Base-by-base conservation (phyloP, 306 rosid genomes). In the Hippophae rhamnoides region DNA sequence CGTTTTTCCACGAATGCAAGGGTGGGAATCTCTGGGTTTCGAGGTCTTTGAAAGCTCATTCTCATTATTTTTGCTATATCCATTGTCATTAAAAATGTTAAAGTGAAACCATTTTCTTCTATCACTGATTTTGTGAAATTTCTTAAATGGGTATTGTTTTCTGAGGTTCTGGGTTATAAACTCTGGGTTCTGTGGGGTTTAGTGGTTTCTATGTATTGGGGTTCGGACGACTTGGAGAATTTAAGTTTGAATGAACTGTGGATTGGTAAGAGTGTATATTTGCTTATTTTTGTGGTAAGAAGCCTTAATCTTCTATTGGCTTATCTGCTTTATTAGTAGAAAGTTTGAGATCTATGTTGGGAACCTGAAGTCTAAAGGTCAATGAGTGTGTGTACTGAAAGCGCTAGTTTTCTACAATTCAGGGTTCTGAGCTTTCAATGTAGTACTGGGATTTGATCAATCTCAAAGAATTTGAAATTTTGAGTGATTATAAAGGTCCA, bases 261-360 rank as follows among this genome's bases (percentile, higher is more conserved):
- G 23, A 7, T 10, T 57, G 38, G 38, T 31, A 31, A 56, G 12
- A 52, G 9, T 42, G 49, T 47, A 6, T 26, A n/a, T 66, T 54
- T 61, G 54, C 61, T 66, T 31, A 31, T 31, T 31, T 31, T 31
- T 31, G 5, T 31, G 38, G 38, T 31, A 31, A 31, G 4, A 31
- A 31, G 38, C 38, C 38, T 31, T 31, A 31, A 31, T 31, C 3
- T 31, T 31, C 38, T 2, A 31, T 31, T 31, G 38, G 38, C 38
- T 31, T 31, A 31, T 63, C 78, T 47, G 13, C 69, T 75, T 57
- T 44, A 57, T 56, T 61, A 72, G 46, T 52, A 42, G 48, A 58
- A 77, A 72, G 62, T 68, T 63, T 61, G 72, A 85, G 94, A 85
- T 82, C 89, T 78, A 78, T 68, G 64, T 14, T 58, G 54, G 56